A percentile compares a stretch with the other conserved stretches of the same genome.
Evolutionary conservation across 1,284 basidiomycete species (phyloP).

Genomic region (Irpex lacteus): DNA sequence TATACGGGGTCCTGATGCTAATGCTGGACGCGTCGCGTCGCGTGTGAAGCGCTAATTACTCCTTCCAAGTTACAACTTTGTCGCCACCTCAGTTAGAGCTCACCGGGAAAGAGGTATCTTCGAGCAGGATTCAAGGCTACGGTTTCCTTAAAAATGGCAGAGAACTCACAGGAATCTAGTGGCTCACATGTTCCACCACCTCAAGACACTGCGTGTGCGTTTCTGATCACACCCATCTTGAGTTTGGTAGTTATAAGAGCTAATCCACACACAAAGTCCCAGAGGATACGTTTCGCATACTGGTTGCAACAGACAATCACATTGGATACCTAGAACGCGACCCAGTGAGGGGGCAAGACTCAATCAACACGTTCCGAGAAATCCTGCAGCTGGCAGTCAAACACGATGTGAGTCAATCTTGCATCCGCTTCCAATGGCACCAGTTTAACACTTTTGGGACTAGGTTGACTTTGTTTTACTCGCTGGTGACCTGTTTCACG

Average conservation of each 20-base stretch:
- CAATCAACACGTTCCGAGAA: slow-evolving; percentile 94
- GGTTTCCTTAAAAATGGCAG: neutral
- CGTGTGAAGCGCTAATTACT: slow-evolving; percentile 1
- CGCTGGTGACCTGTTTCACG: slow-evolving; percentile 96
- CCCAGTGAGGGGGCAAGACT: slow-evolving; percentile 91
- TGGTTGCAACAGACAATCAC: slow-evolving; percentile 94
- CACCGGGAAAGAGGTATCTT: neutral
- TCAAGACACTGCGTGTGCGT: neutral
- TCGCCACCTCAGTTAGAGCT: neutral
- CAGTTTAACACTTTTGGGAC: neutral
- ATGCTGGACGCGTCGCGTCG: slow-evolving; percentile 19
- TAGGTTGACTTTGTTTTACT: slow-evolving; percentile 94
- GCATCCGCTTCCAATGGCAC: neutral
- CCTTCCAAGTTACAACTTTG: neutral
- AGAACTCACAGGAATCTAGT: neutral
- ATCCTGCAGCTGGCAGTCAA: slow-evolving; percentile 90
- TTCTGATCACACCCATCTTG: neutral
- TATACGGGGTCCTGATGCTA: no score
- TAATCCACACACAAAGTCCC: slow-evolving; percentile 34
- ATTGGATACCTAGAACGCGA: slow-evolving; percentile 96
- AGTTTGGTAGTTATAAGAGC: neutral
- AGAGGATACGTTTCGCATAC: slow-evolving; percentile 76
- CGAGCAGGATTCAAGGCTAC: neutral
- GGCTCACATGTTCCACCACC: neutral
- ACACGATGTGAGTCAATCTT: slow-evolving; percentile 61